Base-by-base conservation (phyloP, 352 stramenopile species). In the Globisporangium parvum region DNA sequence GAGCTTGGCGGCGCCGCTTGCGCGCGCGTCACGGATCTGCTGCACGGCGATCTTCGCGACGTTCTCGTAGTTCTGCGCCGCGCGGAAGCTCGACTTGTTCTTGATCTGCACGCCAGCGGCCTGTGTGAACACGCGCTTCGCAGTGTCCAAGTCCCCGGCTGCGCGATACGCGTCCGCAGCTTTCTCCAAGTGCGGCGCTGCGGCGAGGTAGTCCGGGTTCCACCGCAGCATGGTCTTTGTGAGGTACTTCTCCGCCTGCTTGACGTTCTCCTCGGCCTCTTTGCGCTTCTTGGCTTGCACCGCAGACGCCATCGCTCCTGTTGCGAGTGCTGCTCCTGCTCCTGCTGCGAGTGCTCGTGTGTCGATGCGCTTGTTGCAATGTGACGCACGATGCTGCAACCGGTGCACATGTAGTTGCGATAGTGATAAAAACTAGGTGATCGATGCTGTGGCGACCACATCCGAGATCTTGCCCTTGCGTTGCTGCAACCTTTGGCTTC, bases 11-110 rank as follows among this genome's bases (percentile, higher is more conserved):
- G 56, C 39, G 14, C 57, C 66, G 2, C 59, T 61, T 0, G 67
- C 57, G 35, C 73, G 77, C 51, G 84, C 70, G 14, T 80, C 73
- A 51, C 84, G 80, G 24, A 87, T 70, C 62, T 91, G 80, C 73
- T 89, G 78, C 46, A 84, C 50, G 18, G 66, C 65, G 42, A 85
- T 67, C 62, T 91, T 91, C 48, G 83, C 78, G n/a, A 82, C 68
- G 48, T 88, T 86, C 56, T 93, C 83, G 60, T 72, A 83, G 51
- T 81, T 74, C 53, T 90, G 80, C 6, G 80, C 83, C 0, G 80
- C 83, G 37, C 80, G 83, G 64, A 91, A 93, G 20, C 67, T 67
- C 56, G 77, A 83, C 28, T 85, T 74, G 52, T 88, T 93, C 60
- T 90, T 80, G 55, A 78, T 61, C 59, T 91, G 83, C 20, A 80